Evolutionary conservation across 306 rosid species (phyloP).

Genomic region (Casuarina equisetifolia): DNA sequence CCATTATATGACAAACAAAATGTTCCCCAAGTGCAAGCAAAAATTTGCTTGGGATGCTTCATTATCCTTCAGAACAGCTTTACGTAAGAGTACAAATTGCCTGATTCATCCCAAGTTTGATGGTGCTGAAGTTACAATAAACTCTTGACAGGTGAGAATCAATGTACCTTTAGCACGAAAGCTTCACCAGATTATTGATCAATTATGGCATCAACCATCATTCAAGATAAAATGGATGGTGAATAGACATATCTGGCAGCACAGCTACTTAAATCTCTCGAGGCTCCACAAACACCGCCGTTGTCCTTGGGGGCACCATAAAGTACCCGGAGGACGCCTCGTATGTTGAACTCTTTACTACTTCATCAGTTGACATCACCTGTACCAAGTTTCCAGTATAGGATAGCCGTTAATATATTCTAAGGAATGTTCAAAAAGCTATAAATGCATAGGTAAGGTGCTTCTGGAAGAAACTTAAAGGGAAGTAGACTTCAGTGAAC

Average conservation of each 20-base stretch:
- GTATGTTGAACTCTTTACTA: constrained; percentile 64
- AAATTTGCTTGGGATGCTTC: neutral
- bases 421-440: constrained; percentile 3
- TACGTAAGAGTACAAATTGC: neutral
- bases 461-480: no score
- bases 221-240: neutral
- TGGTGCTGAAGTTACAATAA: neutral
- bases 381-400: constrained; percentile 30
- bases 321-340: constrained; percentile 68
- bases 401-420: neutral
- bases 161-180: neutral
- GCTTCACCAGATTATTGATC: neutral
- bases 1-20: neutral
- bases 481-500: no score
- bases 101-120: neutral
- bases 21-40: neutral
- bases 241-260: neutral
- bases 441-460: constrained; percentile 1
- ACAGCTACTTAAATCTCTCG: constrained; percentile 37
- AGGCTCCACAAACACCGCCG: constrained; percentile 78
- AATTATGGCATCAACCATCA: neutral
- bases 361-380: constrained; percentile 57
- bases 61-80: neutral
- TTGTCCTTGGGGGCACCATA: constrained; percentile 61
- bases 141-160: neutral